These are phyloP conservation scores for Arthrobotrys pseudoclavata DNA, from an alignment of 2,329 filamentous ascomycete genomes.

Conservation along the genomic window DNA sequence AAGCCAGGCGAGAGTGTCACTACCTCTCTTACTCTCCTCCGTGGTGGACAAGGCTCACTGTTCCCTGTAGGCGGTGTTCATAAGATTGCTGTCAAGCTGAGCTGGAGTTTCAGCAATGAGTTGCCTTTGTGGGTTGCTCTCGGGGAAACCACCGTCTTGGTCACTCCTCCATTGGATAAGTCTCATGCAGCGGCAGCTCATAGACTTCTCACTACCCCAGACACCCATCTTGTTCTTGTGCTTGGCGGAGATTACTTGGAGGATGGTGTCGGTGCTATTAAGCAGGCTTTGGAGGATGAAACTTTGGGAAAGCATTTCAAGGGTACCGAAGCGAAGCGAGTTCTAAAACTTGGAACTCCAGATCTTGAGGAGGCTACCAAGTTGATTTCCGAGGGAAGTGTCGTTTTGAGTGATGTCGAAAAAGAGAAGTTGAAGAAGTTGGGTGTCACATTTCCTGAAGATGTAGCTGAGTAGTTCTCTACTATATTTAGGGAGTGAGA, in stretches of 20 bases:
- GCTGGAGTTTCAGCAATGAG: slow-evolving; percentile 7
- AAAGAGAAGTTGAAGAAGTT: slow-evolving; percentile 28
- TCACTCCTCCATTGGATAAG: slow-evolving; percentile 31
- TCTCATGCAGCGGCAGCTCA: slow-evolving; percentile 28
- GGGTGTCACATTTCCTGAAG: not conserved
- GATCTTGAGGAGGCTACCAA: slow-evolving; percentile 12
- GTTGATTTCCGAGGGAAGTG: not conserved
- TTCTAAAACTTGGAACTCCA: not conserved
- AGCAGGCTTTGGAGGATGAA: slow-evolving; percentile 31
- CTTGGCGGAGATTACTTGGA: slow-evolving; percentile 33
- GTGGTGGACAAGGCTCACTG: slow-evolving; percentile 23
- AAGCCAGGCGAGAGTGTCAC: slow-evolving; percentile 13
- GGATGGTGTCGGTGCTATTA: slow-evolving; percentile 27
- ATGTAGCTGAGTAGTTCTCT: not conserved
- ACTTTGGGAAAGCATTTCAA: slow-evolving; percentile 18
- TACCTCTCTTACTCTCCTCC: slow-evolving; percentile 20
- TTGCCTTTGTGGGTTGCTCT: slow-evolving; percentile 8
- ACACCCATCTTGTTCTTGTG: slow-evolving; percentile 24
- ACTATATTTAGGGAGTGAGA: not conserved
- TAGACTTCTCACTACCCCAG: slow-evolving; percentile 21
- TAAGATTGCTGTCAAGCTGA: slow-evolving; percentile 14
- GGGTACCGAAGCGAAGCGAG: slow-evolving; percentile 21
- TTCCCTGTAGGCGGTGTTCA: slow-evolving; percentile 30
- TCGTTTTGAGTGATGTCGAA: slow-evolving; percentile 21
- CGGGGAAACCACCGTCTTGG: slow-evolving; percentile 15